Evolutionary conservation across 179 eudicot species (phyloP), one percentile per base, ranked within the genome.

Genomic region (Carnegiea gigantea): DNA sequence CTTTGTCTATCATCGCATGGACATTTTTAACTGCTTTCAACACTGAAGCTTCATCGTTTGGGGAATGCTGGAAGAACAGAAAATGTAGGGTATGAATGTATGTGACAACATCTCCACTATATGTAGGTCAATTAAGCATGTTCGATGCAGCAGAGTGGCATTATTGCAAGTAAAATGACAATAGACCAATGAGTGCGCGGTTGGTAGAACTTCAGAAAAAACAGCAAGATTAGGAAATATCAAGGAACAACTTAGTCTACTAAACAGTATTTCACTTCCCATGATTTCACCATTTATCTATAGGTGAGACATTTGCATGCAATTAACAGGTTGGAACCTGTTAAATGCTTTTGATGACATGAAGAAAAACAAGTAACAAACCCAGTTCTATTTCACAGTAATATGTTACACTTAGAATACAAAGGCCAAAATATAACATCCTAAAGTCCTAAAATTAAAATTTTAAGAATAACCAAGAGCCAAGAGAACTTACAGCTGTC

Each of bases 1-100:
- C 98, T 84, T 90, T 90, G 87, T 97, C 99, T 74, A 97, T 93
- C 91, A 90, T 92, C 9, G 89, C 78, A 74, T 97, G 99, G 80
- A 97, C 93, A 64, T 86, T 85, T 76, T 88, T 89, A 44, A 97
- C 99, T 28, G 98, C 99, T 90, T 91, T 90, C 43, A 95, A 86
- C 77, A 95, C 83, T 70, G 88, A 82, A 78, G 67, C 77, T 87
- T 93, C 98, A 79, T 93, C 97, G 57, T 90, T 91, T n/a, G 98
- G 98, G 85, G 99, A 92, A 85, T 89, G 88, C 99, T 97, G 90
- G 73, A 77, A 77, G 46, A 78, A 36, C 64, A 83, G 62, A 64
- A 3, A 72, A 72, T 4, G 12, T 10, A 17, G 4, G 21, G 0
- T 9, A 5, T 68, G 33, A 28, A 44, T 43, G 5, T 57, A 57